Base-by-base conservation (phyloP, 345 rosid genomes). In the Populus pruinosa region DNA sequence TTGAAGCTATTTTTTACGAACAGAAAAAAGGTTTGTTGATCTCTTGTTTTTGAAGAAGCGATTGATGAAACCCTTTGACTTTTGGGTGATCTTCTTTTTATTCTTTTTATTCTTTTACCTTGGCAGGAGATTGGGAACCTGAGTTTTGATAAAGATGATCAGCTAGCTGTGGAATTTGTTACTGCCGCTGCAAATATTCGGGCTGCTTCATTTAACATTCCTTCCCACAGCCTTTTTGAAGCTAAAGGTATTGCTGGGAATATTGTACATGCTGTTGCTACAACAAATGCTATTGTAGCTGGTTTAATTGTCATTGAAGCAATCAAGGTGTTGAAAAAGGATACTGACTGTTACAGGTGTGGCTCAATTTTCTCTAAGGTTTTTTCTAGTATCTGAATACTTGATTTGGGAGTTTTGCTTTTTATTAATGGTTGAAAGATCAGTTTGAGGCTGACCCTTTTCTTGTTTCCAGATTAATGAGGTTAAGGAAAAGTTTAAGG, bases 211-310 rank as follows among this genome's bases (percentile, higher is more conserved):
- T 96, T 96, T 75, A 97, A 93, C 72, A 96, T 96, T 85, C 91
- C 97, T 71, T 86, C 89, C 80, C 97, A 91, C 77, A 92, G 99
- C 86, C 95, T 96, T 85, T 96, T 96, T 89, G 99, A 96, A 90
- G 95, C 98, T 77, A 96, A 96, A 87, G 99, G 99, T 75, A 94
- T 96, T 67, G 99, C 99, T 55, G 99, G 99, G 61, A 96, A 94
- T 79, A 96, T 94, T 77, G 98, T 96, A 62, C 99, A 96, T 83
- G 99, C 98, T 21, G 93, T 96, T 79, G 99, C 99, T 68, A 96
- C 99, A 23, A 96, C 99, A 74, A 96, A 96, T 82, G 99, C 99
- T 77, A 71, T 91, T 77, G 69, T 96, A 69, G 97, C 99, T 77
- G 99, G 99, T 71, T 79, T 96, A 83, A 94, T 96, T 72, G 99